Percentiles rank a stretch among this genome's conserved stretches.
Evolutionary conservation across 2,329 filamentous ascomycete genomes (phyloP).

Genomic region (Ilyonectria sp.): DNA sequence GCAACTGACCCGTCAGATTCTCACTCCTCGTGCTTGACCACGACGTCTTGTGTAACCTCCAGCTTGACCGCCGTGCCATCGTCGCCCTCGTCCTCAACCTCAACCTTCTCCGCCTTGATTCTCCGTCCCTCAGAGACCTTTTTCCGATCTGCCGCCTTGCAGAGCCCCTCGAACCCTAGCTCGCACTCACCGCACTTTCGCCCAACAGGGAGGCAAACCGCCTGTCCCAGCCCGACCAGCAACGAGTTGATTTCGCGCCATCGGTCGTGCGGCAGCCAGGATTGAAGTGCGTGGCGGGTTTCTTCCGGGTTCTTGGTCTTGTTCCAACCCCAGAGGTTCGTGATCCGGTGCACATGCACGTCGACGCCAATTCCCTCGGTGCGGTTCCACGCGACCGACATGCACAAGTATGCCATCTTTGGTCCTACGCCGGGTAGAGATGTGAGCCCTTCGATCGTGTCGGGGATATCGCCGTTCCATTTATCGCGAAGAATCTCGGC

Average conservation of each 20-base stretch:
- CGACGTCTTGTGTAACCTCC: slow-evolving; percentile 40
- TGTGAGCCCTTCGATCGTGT: slow-evolving; percentile 81
- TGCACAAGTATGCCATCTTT: slow-evolving; percentile 94
- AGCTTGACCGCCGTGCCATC: slow-evolving; percentile 43
- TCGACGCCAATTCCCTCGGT: slow-evolving; percentile 90
- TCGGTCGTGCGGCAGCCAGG: slow-evolving; percentile 85
- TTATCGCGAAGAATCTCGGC: slow-evolving; percentile 81
- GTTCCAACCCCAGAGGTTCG: slow-evolving; percentile 95
- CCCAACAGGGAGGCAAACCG: slow-evolving; percentile 85
- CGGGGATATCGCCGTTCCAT: slow-evolving; percentile 83
- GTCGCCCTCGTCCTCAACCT: slow-evolving; percentile 44
- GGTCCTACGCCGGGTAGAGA: slow-evolving; percentile 89
- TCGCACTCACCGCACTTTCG: slow-evolving; percentile 89
- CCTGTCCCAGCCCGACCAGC: slow-evolving; percentile 90
- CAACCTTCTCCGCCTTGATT: slow-evolving; percentile 50
- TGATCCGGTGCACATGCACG: slow-evolving; percentile 95
- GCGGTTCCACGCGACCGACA: slow-evolving; percentile 78
- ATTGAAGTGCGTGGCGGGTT: slow-evolving; percentile 81
- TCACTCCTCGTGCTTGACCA: slow-evolving; percentile 50
- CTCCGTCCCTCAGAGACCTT: slow-evolving; percentile 73
- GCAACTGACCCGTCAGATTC: slow-evolving; percentile 19
- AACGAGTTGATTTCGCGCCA: slow-evolving; percentile 96
- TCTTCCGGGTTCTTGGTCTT: slow-evolving; percentile 86
- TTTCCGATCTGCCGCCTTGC: slow-evolving; percentile 77
- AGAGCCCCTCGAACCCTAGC: slow-evolving; percentile 82